phyloP scores from a whole-genome alignment of 108 stramenopile genomes.

The Fragilariopsis cylindrus region DNA sequence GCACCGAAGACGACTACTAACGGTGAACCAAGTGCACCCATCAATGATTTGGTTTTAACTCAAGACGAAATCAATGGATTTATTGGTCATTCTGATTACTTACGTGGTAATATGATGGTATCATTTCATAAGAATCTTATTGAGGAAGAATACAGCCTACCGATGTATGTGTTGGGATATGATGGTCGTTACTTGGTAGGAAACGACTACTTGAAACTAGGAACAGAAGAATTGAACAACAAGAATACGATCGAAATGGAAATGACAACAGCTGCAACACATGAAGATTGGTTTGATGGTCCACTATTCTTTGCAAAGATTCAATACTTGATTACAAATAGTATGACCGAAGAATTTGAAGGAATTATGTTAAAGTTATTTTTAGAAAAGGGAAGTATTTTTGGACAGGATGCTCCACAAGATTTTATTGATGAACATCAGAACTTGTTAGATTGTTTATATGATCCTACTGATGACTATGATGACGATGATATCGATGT shows the following conservation, averaged over 20 bases:
- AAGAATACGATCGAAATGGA: slow-evolving; percentile 9
- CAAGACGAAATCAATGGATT: slow-evolving; percentile 35
- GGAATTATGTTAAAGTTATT: slow-evolving; percentile 9
- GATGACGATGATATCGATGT: slow-evolving; percentile 19
- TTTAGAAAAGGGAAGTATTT: slow-evolving; percentile 17
- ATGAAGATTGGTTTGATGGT: slow-evolving; percentile 17
- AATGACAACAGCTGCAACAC: slow-evolving; percentile 16
- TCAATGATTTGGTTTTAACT: slow-evolving; percentile 27
- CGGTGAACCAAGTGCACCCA: too few relatives aligned
- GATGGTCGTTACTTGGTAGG: slow-evolving; percentile 32
- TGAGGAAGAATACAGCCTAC: slow-evolving; percentile 17
- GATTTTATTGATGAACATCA: slow-evolving; percentile 28
- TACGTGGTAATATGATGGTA: slow-evolving; percentile 25
- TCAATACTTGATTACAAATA: slow-evolving; percentile 21
- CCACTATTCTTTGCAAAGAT: slow-evolving; percentile 18
- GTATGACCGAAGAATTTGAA: not conserved
- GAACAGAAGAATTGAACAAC: not conserved
- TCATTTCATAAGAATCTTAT: slow-evolving; percentile 16
- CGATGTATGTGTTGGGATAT: slow-evolving; percentile 25
- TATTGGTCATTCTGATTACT: slow-evolving; percentile 28
- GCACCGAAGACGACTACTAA: not conserved
- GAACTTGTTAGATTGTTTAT: slow-evolving; percentile 35
- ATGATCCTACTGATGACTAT: slow-evolving; percentile 7
- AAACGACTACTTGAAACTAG: slow-evolving; percentile 5
- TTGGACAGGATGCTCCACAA: slow-evolving; percentile 22